Evolutionary conservation across 768 basidiomycete genomes (phyloP).

Genomic region (Podaxis sp.): DNA sequence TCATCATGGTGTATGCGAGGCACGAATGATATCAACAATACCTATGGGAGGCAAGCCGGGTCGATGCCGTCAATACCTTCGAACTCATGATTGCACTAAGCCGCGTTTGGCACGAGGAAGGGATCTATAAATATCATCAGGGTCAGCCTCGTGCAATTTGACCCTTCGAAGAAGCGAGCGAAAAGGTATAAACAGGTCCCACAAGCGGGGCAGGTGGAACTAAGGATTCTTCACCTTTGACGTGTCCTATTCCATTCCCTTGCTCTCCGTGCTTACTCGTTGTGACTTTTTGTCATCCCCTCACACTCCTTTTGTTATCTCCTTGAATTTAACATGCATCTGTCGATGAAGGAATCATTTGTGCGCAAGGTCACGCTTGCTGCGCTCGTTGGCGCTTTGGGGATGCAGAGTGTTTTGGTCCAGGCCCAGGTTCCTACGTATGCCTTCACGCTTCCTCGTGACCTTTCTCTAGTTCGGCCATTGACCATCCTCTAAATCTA

Average conservation of each 20-base stretch:
- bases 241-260: conserved; percentile 1
- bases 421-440: conserved; percentile 7
- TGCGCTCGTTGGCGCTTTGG: conserved; percentile 4
- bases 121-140: not conserved
- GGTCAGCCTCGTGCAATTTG: not conserved
- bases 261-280: not conserved
- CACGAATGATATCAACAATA: not conserved
- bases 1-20: not conserved
- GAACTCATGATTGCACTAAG: not conserved
- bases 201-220: not conserved
- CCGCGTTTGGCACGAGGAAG: not conserved
- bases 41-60: not conserved
- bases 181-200: conserved; percentile 7
- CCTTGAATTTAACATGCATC: not conserved
- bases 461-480: not conserved
- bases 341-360: not conserved
- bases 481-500: not conserved
- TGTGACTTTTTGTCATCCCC: not conserved
- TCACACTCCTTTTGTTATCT: conserved; percentile 6
- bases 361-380: conserved; percentile 4
- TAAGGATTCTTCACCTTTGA: not conserved
- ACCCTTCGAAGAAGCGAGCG: not conserved
- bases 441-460: not conserved
- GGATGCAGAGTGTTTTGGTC: conserved; percentile 9
- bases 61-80: not conserved